A percentile compares a stretch with the other conserved stretches of the same genome.
phyloP scores from a whole-genome alignment of 306 rosid species.

The Glycyrrhiza uralensis region DNA sequence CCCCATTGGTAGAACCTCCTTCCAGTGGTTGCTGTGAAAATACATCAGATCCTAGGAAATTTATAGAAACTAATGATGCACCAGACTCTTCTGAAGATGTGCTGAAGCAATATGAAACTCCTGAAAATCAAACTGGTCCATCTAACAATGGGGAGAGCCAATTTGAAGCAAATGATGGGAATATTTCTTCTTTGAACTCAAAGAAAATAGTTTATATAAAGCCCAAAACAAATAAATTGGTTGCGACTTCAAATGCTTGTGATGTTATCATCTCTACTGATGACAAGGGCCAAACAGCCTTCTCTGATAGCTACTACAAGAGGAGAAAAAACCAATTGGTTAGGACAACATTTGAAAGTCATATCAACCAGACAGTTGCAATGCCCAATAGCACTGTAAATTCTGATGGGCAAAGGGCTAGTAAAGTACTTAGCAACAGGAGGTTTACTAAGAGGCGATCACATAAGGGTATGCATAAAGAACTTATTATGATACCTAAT shows the following conservation, averaged over 20 bases:
- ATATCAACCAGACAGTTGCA: conserved; percentile 37
- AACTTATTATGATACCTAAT: conserved; percentile 17
- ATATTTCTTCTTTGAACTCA: conserved; percentile 38
- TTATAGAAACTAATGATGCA: conserved; percentile 35
- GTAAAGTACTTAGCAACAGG: conserved; percentile 47
- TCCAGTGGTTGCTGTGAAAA: conserved; percentile 44
- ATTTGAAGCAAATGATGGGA: conserved; percentile 42
- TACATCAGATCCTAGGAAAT: conserved; percentile 38
- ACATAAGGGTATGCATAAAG: conserved; percentile 57
- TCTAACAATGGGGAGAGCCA: conserved; percentile 41
- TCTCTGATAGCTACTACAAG: conserved; percentile 82
- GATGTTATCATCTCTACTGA: conserved; percentile 42
- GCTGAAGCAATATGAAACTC: conserved; percentile 34
- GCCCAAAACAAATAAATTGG: conserved; percentile 83
- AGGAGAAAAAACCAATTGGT: conserved; percentile 77
- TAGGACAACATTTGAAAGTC: conserved; percentile 62
- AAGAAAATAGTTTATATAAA: conserved; percentile 68
- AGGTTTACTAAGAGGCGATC: conserved; percentile 56
- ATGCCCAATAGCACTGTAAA: conserved; percentile 41
- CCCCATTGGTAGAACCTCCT: conserved; percentile 39
- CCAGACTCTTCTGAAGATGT: conserved; percentile 38
- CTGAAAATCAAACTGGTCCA: conserved; percentile 43
- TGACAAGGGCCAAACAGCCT: conserved; percentile 48
- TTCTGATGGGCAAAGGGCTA: conserved; percentile 39
- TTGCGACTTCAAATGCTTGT: conserved; percentile 65